Percentiles rank a stretch among this genome's conserved stretches.
These are phyloP conservation scores for Carex arenaria DNA, from an alignment of 202 grass and related monocot species.

Conservation along the genomic window DNA sequence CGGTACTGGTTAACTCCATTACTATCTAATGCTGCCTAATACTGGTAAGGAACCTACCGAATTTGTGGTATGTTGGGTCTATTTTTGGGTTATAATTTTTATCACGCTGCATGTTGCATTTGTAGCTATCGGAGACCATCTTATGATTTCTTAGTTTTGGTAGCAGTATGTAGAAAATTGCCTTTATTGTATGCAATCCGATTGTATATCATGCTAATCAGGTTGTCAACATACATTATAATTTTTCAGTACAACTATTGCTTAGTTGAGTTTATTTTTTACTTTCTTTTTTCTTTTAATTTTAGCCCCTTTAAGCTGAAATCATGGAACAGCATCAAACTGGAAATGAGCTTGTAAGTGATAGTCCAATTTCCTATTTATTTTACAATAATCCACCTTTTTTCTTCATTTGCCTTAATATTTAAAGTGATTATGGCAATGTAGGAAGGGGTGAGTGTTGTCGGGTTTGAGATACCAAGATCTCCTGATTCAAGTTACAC, in stretches of 20 bases:
- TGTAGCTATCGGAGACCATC: background rate
- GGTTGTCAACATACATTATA: background rate
- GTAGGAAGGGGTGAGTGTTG: conserved; percentile 83
- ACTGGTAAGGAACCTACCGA: background rate
- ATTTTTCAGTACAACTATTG: background rate
- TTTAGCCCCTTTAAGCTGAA: background rate
- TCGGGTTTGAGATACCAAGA: conserved; percentile 86
- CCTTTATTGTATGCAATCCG: background rate
- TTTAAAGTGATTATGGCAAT: conserved; percentile 12
- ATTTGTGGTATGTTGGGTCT: background rate
- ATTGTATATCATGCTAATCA: background rate
- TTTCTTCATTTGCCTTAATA: background rate
- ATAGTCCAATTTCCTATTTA: background rate
- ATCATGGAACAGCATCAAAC: conserved; percentile 1
- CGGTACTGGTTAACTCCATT: background rate
- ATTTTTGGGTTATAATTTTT: background rate
- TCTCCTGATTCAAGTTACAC: conserved; percentile 91
- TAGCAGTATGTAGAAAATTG: background rate
- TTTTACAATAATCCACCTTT: background rate
- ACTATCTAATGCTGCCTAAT: background rate
- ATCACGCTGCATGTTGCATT: background rate
- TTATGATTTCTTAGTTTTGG: background rate
- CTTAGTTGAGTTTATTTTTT: background rate
- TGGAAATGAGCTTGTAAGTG: conserved; percentile 11
- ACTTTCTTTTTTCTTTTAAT: conserved; percentile 4